A percentile compares a stretch with the other conserved stretches of the same genome.
These are phyloP conservation scores for Aspergillus ruber DNA, from an alignment of 2,329 filamentous ascomycete genomes.

Conservation along the genomic window DNA sequence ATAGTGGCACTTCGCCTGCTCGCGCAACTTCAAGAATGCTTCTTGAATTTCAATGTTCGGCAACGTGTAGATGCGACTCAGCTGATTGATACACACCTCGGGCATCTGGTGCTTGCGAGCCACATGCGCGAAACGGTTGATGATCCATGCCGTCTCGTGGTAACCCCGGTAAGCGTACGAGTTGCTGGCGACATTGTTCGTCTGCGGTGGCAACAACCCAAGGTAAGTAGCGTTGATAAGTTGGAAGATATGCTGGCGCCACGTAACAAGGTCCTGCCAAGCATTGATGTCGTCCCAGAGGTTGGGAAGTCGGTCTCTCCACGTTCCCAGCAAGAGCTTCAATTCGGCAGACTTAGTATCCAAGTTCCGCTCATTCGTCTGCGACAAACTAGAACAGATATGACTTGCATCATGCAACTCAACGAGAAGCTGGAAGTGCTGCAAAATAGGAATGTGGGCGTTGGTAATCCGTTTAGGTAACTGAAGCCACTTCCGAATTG, in stretches of 20 bases:
- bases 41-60: slow-evolving; percentile 99
- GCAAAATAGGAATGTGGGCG: slow-evolving; percentile 86
- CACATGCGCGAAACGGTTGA: slow-evolving; percentile 97
- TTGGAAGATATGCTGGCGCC: slow-evolving; percentile 97
- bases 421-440: slow-evolving; percentile 96
- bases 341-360: slow-evolving; percentile 94
- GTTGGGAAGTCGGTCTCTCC: slow-evolving; percentile 92
- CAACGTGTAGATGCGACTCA: slow-evolving; percentile 95
- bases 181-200: slow-evolving; percentile 76
- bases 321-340: slow-evolving; percentile 86
- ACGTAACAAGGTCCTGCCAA: slow-evolving; percentile 99
- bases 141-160: slow-evolving; percentile 99
- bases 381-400: slow-evolving; percentile 83
- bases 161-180: slow-evolving; percentile 96
- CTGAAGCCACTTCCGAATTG: slow-evolving; percentile 98
- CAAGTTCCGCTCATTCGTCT: slow-evolving; percentile 76
- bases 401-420: slow-evolving; percentile 96
- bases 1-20: slow-evolving; percentile 98
- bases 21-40: slow-evolving; percentile 94
- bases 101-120: slow-evolving; percentile 94
- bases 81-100: slow-evolving; percentile 93
- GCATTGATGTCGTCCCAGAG: slow-evolving; percentile 99
- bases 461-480: slow-evolving; percentile 89
- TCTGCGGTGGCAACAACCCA: slow-evolving; percentile 69
- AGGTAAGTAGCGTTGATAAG: slow-evolving; percentile 95